These are phyloP conservation scores for Rhizopogon salebrosus DNA, from an alignment of 768 basidiomycete genomes.

Conservation along the genomic window DNA sequence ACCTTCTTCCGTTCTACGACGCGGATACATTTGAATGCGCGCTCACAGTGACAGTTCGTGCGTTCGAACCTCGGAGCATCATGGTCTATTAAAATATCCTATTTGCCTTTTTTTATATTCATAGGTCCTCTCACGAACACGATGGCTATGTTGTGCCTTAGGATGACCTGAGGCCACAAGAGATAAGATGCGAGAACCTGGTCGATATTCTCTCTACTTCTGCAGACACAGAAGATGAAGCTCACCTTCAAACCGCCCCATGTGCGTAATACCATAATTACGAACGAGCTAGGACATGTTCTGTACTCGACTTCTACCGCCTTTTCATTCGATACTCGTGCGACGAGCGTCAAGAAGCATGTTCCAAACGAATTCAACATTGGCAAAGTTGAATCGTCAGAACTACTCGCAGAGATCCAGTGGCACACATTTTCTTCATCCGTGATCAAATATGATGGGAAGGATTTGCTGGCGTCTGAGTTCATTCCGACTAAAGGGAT, in stretches of 20 bases:
- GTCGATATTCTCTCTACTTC: not conserved
- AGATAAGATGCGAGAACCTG: not conserved
- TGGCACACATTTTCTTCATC: conserved; percentile 18
- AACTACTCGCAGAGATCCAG: conserved; percentile 20
- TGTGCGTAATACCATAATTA: conserved; percentile 9
- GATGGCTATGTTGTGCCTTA: too few species aligned
- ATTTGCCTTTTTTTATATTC: not conserved
- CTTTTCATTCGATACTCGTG: conserved; percentile 4
- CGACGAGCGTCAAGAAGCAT: conserved; percentile 5
- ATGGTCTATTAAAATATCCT: not conserved
- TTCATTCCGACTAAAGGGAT: conserved; percentile 10
- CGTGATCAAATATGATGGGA: conserved; percentile 18
- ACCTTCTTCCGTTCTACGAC: too few species aligned
- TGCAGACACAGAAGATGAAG: not conserved
- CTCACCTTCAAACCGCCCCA: not conserved
- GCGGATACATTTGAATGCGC: not conserved
- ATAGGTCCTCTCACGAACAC: not conserved
- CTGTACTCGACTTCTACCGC: conserved; percentile 10
- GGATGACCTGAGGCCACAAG: too few species aligned
- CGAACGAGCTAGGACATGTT: conserved; percentile 6
- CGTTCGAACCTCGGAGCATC: not conserved
- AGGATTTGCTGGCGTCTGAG: conserved; percentile 11
- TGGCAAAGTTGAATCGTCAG: conserved; percentile 14
- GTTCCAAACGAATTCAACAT: conserved; percentile 3
- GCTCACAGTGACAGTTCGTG: not conserved